Conservation (phyloP, 225 moss, liverwort and hornwort genomes). For the Thuidium tamariscinum region DNA sequence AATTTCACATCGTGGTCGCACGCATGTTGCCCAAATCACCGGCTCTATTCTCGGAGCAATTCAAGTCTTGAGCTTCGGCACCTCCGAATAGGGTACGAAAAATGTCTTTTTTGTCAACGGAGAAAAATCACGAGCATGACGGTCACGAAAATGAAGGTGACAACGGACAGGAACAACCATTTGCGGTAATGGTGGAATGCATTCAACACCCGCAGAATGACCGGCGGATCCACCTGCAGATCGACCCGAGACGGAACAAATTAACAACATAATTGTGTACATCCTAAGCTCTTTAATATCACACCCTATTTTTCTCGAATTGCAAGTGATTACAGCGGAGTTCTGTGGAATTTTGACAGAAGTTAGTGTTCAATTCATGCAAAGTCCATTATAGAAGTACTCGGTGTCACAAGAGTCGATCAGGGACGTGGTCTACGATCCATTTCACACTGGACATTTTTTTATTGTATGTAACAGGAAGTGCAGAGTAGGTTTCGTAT, state of each 20-base stretch:
- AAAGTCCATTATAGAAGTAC: too few species aligned
- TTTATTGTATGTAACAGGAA: background rate
- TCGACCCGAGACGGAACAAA: too few species aligned
- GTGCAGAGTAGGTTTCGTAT: background rate
- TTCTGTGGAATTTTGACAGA: too few species aligned
- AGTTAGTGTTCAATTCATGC: too few species aligned
- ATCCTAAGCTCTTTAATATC: too few species aligned
- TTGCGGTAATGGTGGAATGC: background rate
- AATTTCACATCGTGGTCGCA: background rate
- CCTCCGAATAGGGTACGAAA: background rate
- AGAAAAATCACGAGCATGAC: constrained; percentile 21
- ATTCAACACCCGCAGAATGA: too few species aligned
- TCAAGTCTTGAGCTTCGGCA: background rate
- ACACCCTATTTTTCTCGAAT: background rate
- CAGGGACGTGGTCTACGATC: too few species aligned
- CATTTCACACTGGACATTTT: background rate
- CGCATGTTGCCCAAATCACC: background rate
- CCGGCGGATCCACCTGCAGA: background rate
- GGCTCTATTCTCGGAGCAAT: background rate
- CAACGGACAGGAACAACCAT: constrained; percentile 32
- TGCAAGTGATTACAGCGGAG: background rate
- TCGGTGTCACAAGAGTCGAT: too few species aligned
- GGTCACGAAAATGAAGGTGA: constrained; percentile 11
- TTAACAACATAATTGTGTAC: background rate
- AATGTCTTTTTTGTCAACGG: too few species aligned